Conservation (phyloP, 2,329 filamentous ascomycete genomes). For the Cryphonectria carpinicola region DNA sequence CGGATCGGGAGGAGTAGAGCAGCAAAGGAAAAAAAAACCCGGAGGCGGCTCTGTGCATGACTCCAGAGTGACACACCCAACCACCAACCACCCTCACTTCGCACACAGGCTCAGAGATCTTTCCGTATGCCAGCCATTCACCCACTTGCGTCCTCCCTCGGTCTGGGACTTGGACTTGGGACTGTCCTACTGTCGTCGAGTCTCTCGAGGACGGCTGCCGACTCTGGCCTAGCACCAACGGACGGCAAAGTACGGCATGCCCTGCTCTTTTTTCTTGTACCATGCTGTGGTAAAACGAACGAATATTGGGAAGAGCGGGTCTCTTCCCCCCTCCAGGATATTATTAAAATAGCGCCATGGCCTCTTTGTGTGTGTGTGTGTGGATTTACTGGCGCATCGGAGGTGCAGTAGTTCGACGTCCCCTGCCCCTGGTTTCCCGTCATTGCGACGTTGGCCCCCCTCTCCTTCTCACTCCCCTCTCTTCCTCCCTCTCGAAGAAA, state of each 20-base stretch:
- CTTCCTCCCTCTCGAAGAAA: background rate
- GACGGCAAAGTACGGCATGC: background rate
- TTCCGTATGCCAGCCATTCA: background rate
- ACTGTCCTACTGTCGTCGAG: background rate
- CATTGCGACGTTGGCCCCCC: background rate
- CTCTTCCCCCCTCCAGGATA: background rate
- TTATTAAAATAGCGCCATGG: background rate
- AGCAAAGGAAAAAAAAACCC: too few relatives aligned
- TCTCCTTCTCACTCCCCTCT: background rate
- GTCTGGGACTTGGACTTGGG: background rate
- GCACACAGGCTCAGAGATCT: background rate
- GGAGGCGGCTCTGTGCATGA: background rate
- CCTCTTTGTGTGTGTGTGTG: background rate
- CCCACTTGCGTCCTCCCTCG: background rate
- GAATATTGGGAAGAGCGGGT: background rate
- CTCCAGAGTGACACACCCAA: background rate
- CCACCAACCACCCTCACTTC: background rate
- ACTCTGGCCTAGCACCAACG: background rate
- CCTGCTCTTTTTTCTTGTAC: background rate
- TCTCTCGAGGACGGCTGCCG: background rate
- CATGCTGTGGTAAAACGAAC: background rate
- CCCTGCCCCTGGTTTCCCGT: background rate
- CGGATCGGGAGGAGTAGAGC: too few relatives aligned
- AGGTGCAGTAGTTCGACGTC: conserved; percentile 2
- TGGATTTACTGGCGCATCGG: background rate